These are phyloP conservation scores for Rhynchosporium agropyri DNA, from an alignment of 2,329 filamentous ascomycete species.

Conservation along the genomic window DNA sequence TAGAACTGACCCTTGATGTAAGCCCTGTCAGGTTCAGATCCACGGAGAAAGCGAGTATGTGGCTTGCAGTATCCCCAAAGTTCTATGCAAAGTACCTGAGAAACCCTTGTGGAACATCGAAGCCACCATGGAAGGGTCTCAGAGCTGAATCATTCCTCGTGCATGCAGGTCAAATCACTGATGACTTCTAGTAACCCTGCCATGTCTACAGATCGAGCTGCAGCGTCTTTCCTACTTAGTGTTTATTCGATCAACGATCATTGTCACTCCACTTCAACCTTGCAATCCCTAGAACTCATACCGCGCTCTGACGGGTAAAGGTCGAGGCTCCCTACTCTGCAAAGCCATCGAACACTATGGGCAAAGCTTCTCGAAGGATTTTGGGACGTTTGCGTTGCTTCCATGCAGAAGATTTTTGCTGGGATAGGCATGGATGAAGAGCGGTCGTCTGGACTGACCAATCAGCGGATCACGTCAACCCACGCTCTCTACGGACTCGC, in stretches of 20 bases:
- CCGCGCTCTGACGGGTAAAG: neutral
- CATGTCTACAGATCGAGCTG: neutral
- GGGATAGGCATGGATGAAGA: conserved; percentile 6
- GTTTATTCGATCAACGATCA: conserved; percentile 4
- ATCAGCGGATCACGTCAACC: neutral
- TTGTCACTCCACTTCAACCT: conserved; percentile 5
- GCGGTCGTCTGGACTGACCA: conserved; percentile 4
- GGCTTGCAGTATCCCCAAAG: neutral
- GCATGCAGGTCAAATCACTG: neutral
- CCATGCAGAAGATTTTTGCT: conserved; percentile 9
- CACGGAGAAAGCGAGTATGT: neutral
- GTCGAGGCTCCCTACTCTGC: neutral
- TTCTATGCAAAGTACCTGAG: neutral
- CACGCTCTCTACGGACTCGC: conserved; percentile 12
- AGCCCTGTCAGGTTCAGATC: too few relatives aligned
- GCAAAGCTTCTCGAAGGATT: conserved; percentile 19
- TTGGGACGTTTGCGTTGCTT: conserved; percentile 6
- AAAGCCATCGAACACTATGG: neutral
- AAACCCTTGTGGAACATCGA: neutral
- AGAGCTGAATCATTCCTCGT: neutral
- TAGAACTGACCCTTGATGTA: too few relatives aligned
- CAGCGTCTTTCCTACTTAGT: neutral
- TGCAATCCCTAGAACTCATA: neutral
- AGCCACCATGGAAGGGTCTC: conserved; percentile 8
- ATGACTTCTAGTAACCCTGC: neutral